phyloP scores from a whole-genome alignment of 305 asterid genomes.

The Petunia hybrid region DNA sequence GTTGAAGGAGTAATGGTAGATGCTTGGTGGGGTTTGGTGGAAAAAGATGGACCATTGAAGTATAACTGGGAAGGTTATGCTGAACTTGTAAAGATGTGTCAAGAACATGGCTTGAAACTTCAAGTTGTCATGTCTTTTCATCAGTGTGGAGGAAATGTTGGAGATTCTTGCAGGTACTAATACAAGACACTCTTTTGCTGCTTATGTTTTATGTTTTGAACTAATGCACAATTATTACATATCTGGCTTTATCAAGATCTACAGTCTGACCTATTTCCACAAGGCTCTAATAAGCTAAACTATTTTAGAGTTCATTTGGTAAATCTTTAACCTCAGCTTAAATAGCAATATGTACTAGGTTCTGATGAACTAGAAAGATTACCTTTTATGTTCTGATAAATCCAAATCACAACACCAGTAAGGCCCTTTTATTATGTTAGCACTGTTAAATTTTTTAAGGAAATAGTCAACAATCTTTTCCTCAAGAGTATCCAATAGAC shows the following conservation, averaged over 20 bases:
- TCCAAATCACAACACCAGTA: neutral
- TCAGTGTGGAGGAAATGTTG: conserved; percentile 97
- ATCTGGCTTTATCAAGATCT: neutral
- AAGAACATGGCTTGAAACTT: conserved; percentile 81
- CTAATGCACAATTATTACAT: neutral
- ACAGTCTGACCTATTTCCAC: neutral
- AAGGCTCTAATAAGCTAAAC: neutral
- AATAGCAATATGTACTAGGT: neutral
- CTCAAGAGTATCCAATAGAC: neutral
- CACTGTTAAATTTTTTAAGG: neutral
- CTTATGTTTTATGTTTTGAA: neutral
- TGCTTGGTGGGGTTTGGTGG: conserved; percentile 96
- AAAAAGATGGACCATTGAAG: conserved; percentile 83
- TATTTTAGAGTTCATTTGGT: neutral
- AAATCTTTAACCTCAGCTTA: neutral
- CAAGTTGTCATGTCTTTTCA: conserved; percentile 96
- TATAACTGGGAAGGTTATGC: conserved; percentile 96
- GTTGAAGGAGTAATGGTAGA: conserved; percentile 97
- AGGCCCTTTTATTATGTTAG: neutral
- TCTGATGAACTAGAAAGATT: neutral
- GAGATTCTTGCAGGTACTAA: conserved; percentile 87
- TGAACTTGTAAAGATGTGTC: conserved; percentile 79
- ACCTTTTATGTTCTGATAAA: neutral
- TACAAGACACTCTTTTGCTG: neutral
- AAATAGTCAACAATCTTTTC: neutral